Evolutionary conservation across 176 grass and related monocot genomes (phyloP).

Genomic region (Phyllostachys edulis): DNA sequence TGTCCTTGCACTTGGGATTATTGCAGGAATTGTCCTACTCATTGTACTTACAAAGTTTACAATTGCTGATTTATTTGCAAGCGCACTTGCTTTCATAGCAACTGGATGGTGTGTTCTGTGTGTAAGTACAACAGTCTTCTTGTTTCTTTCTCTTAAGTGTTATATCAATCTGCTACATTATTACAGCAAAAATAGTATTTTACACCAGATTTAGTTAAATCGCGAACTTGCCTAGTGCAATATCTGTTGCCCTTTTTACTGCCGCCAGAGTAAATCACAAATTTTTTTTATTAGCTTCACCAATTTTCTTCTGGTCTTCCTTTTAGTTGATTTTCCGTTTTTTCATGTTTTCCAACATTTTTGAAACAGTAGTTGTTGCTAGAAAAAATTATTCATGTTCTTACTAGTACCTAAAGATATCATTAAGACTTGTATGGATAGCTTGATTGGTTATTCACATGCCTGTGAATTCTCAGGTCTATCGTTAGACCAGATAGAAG

Average conservation of each 20-base stretch:
- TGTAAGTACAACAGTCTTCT: slow-evolving; percentile 49
- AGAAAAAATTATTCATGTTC: background rate
- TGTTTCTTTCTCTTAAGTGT: slow-evolving; percentile 34
- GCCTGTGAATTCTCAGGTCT: background rate
- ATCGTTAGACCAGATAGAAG: background rate
- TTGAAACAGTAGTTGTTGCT: background rate
- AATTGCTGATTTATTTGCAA: slow-evolving; percentile 88
- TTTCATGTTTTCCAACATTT: background rate
- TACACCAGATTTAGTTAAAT: background rate
- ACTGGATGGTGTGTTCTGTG: slow-evolving; percentile 82
- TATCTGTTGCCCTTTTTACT: background rate
- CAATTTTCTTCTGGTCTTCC: background rate
- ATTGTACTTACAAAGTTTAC: slow-evolving; percentile 63
- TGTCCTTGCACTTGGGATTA: slow-evolving; percentile 60
- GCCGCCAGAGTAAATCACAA: background rate
- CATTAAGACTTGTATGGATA: background rate
- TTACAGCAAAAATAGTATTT: background rate
- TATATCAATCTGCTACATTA: background rate
- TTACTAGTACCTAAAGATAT: background rate
- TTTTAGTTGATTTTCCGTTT: background rate
- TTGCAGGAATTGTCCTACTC: slow-evolving; percentile 63
- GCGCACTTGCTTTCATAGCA: slow-evolving; percentile 80
- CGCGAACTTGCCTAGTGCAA: background rate
- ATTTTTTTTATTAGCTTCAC: background rate
- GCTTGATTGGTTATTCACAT: background rate